Evolutionary conservation across 345 rosid genomes (phyloP), one percentile per base, ranked within the genome.

Genomic region (Lenwebbia sp.): DNA sequence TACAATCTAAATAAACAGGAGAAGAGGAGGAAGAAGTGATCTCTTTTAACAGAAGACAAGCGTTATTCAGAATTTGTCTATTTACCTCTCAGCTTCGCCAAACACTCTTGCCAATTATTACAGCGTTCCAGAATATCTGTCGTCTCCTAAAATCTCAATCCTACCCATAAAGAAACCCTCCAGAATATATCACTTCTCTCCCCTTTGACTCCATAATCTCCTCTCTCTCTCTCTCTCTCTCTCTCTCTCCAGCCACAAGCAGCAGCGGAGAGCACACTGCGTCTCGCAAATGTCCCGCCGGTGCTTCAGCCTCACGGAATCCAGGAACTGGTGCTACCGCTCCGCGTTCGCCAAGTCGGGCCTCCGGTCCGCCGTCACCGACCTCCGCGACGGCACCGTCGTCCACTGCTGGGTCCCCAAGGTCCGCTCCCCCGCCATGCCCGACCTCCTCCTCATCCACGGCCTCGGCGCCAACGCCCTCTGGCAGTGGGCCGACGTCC

Each of bases 371-470:
- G 85, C 93, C 19, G 37, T 88, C 84, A 94, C 96, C 14, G 96
- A 94, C 86, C 93, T 96, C 87, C 56, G 90, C 58, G 97, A 94
- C 56, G 96, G 96, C 85, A 96, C 97, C 84, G 83, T 92, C n/a
- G 90, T 96, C 86, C 97, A 96, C 89, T 94, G 94, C 84, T 96
- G 98, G 98, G 92, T 92, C 86, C 96, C 99, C 84, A 90, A 88
- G 52, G 88, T 76, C 87, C 89, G 78, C 17, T 78, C 19, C 4
- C 90, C 86, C 10, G 84, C 93, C 53, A 91, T 92, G 85, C 95
- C 94, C 6, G 88, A 94, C 85, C 96, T 95, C 87, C 92, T 96
- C 76, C 94, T 94, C 52, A 93, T 96, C 92, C 98, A 96, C 83
- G 98, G 98, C 4, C 87, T 96, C 0, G 98, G 98, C 12, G 91